Evolutionary conservation across 129 eudicot species (phyloP).

Genomic region (Pseudognaphalium luteoalbum): DNA sequence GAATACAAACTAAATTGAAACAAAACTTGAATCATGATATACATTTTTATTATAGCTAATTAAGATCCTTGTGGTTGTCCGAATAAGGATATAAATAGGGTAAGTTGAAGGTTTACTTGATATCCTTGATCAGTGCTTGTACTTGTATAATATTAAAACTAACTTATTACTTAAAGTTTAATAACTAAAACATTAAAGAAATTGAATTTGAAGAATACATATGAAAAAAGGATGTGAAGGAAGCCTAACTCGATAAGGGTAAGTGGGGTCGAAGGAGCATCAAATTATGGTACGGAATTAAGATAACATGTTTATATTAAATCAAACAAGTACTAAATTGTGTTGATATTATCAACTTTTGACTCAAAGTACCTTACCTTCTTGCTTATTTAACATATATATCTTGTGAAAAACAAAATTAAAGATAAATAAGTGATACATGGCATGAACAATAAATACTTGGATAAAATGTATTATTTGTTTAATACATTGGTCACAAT

Average conservation of each 20-base stretch:
- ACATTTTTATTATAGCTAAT: no score
- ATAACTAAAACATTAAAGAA: no score
- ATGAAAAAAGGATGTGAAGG: constrained; percentile 13
- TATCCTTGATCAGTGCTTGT: neutral
- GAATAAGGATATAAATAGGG: neutral
- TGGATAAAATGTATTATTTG: no score
- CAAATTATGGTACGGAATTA: constrained; percentile 18
- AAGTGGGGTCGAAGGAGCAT: constrained; percentile 36
- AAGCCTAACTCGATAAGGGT: constrained; percentile 35
- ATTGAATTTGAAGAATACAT: no score
- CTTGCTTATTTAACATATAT: neutral
- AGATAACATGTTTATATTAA: no score
- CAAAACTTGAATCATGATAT: no score
- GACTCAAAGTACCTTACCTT: neutral
- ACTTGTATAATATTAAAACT: no score
- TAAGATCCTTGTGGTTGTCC: neutral
- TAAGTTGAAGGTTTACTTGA: neutral
- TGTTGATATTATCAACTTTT: constrained; percentile 2
- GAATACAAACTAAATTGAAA: no score
- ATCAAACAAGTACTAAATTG: constrained; percentile 24
- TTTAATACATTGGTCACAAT: neutral
- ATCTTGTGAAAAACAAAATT: no score
- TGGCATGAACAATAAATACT: no score
- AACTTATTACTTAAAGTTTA: no score
- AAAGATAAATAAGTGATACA: no score